Evolutionary conservation across 768 basidiomycete species (phyloP), one percentile per base, ranked within the genome.

Genomic region (Paxillus ammoniavirescens): DNA sequence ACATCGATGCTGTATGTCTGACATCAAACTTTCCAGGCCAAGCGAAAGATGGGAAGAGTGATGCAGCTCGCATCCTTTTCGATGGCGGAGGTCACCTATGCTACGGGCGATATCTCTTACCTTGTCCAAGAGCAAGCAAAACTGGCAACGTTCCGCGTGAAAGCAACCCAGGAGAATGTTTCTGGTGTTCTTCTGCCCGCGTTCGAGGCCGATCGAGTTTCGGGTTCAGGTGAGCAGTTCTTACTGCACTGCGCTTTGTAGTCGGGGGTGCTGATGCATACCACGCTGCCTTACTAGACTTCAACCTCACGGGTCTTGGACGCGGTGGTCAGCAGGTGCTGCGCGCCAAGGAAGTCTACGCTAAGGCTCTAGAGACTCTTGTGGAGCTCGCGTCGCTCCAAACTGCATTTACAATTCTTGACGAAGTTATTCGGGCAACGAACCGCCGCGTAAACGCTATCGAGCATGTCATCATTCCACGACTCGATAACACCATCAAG

Each of bases 51-150:
- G 97, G 97, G 97, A 30, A 82, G 91, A 54, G 95, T 98, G 23
- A 97, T 99, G 87, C 97, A 99, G 71, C 80, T 98, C 47, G 97
- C 97, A 23, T 98, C 97, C 40, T 97, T 99, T 79, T 97, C 95
- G 41, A 88, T 98, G 76, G 97, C 97, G 0, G 96, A 98, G 72
- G 97, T 99, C 59, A 96, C 95, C 17, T 99, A 98, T 74, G 86
- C 95, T 33, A 96, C 97, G 8, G 92, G 92, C 60, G 97, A 98
- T 67, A 98, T 99, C 65, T 84, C 92, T 43, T 99, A 98, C 73
- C 90, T 97, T 58, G 93, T 99, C 5, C 97, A 98, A 70, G 96
- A 98, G 70, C 90, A 93, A 60, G 95, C 93, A 28, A 90, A 91
- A 65, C 78, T 84, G 31, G 97, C 96, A 0, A 83, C 90, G 0